Conservation (phyloP, 306 rosid species). For the Alnus glutinosa region DNA sequence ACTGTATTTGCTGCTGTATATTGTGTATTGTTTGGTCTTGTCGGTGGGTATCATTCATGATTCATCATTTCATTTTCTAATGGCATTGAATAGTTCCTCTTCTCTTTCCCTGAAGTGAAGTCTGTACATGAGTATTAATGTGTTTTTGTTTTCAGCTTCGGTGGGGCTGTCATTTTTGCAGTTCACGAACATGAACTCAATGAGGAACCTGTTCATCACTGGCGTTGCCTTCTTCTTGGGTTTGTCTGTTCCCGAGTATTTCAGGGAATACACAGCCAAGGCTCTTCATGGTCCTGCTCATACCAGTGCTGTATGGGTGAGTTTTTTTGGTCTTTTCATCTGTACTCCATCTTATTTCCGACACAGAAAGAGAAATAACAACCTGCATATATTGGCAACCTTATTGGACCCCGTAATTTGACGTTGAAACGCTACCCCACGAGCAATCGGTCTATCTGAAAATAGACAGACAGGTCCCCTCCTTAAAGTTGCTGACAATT, state of each 20-base stretch:
- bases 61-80: too few species aligned
- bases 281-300: conserved; percentile 95
- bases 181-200: conserved; percentile 97
- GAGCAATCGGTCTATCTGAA: not conserved
- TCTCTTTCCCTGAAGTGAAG: not conserved
- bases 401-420: not conserved
- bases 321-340: conserved; percentile 25
- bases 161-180: conserved; percentile 98
- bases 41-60: conserved; percentile 49
- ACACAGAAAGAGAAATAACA: not conserved
- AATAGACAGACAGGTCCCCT: not conserved
- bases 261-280: conserved; percentile 77
- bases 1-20: conserved; percentile 87
- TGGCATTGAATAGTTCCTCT: not conserved
- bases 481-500: not conserved
- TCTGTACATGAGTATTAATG: conserved; percentile 12
- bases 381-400: not conserved
- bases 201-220: conserved; percentile 89
- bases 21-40: conserved; percentile 96
- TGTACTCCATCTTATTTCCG: not conserved
- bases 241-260: conserved; percentile 84
- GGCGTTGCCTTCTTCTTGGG: conserved; percentile 92
- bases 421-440: not conserved
- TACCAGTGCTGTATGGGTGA: conserved; percentile 95
- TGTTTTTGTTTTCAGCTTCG: conserved; percentile 62